These are phyloP conservation scores for Silybum marianum DNA, from an alignment of 129 eudicot species.

Conservation along the genomic window DNA sequence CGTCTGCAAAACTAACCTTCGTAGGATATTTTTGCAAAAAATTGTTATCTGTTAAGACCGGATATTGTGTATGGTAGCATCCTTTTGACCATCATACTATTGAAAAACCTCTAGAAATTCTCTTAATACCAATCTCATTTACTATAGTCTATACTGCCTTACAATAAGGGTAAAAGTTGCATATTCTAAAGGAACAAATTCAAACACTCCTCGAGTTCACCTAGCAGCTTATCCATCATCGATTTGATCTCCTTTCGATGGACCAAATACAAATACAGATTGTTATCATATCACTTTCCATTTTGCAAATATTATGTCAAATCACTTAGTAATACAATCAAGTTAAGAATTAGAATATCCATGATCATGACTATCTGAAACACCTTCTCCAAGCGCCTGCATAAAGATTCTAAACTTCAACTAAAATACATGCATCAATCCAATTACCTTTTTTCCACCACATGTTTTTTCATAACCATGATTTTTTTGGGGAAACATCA, in stretches of 20 bases:
- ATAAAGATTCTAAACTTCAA: neutral
- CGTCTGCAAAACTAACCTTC: neutral
- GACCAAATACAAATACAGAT: constrained; percentile 12
- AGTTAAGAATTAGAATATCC: constrained; percentile 15
- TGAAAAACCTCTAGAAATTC: neutral
- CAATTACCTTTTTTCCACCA: neutral
- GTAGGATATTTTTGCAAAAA: neutral
- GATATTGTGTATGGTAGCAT: neutral
- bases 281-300: neutral
- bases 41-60: neutral
- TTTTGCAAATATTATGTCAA: neutral
- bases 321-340: neutral
- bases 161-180: neutral
- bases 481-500: neutral
- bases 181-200: constrained; percentile 10
- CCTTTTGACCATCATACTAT: neutral
- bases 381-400: neutral
- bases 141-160: neutral
- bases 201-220: neutral
- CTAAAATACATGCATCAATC: neutral
- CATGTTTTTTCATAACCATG: neutral
- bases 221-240: constrained; percentile 3
- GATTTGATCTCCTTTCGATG: constrained; percentile 16
- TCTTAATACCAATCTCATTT: neutral
- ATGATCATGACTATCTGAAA: constrained; percentile 13